Conservation (phyloP, 2,329 filamentous ascomycete species). For the Cladophialophora exuberans region DNA sequence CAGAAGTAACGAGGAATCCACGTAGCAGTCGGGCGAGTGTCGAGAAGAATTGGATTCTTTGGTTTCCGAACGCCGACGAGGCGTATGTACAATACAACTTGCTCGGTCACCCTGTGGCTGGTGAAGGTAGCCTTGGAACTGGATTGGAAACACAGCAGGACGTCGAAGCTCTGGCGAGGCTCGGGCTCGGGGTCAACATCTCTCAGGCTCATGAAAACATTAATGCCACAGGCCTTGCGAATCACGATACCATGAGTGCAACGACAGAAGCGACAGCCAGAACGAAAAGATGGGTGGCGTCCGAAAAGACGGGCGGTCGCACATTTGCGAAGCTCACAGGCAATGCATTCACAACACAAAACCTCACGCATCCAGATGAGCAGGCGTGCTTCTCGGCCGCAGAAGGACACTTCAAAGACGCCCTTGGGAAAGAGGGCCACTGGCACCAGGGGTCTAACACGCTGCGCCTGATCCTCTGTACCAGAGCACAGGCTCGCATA, state of each 20-base stretch:
- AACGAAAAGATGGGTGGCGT: neutral
- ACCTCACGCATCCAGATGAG: constrained; percentile 38
- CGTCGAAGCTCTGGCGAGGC: neutral
- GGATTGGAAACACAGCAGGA: neutral
- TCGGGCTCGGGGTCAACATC: neutral
- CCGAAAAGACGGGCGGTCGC: constrained; percentile 22
- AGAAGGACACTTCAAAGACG: constrained; percentile 21
- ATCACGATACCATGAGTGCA: neutral
- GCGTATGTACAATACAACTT: constrained; percentile 45
- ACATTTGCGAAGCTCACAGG: constrained; percentile 39
- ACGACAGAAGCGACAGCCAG: neutral
- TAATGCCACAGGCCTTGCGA: neutral
- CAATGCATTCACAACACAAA: constrained; percentile 37
- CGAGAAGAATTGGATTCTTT: constrained; percentile 48
- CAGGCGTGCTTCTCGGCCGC: constrained; percentile 32
- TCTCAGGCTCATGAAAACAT: neutral
- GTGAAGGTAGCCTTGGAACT: neutral
- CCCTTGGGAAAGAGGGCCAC: constrained; percentile 32
- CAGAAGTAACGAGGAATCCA: constrained; percentile 45
- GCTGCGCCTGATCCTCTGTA: constrained; percentile 43
- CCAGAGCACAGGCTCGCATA: constrained; percentile 23
- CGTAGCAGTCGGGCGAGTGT: constrained; percentile 38
- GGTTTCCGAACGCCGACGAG: constrained; percentile 37
- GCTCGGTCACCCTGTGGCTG: constrained; percentile 25
- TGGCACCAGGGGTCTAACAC: constrained; percentile 48